Evolutionary conservation across 192 early-diverging fungal species (phyloP), one percentile per base, ranked within the genome.

Genomic region (Backusella liffmaniae): DNA sequence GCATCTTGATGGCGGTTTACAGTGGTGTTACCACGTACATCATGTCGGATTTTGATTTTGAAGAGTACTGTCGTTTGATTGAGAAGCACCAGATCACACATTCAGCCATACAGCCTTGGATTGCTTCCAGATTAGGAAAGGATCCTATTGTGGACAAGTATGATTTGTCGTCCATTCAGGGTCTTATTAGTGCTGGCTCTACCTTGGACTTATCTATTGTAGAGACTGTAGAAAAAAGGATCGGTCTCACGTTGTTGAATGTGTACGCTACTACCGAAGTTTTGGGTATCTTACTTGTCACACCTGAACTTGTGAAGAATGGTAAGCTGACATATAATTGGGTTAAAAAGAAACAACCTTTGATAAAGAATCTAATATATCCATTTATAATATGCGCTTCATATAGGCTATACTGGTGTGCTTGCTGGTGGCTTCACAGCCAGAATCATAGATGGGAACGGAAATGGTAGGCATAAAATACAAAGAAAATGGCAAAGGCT

Each of bases 41-140:
- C 16, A 34, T 92, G 53, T 83, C 85, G 4, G 87, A 88, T 73
- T 94, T 92, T 67, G 82, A 88, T 53, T 79, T 90, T 8, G 70
- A 76, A 15, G 68, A 35, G 35, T 92, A 90, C 66, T 83, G 87
- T 29, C 67, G 66, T 13, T 41, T 76, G 16, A 84, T 95, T 37
- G 82, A 88, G 73, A 80, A 82, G 34, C 86, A 89, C 76, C 86
- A 85, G 66, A 86, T 94, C 42, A 85, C 85, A 72, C 83, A 85
- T 4, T 84, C 85, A 35, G 85, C 84, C 42, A 83, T 91, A 37
- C 90, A 90, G 6, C 92, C 92, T 37, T 91, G 90, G 7, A 83
- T 93, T 4, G 85, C 86, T 15, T 80, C 96, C 30, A 85, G 83
- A 26, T 72, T 96, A 72, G 79, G 71, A 32, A 80, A 80, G 53